Evolutionary conservation across 2,329 filamentous ascomycete genomes (phyloP), one percentile per base, ranked within the genome.

Genomic region (Fusarium sp.): DNA sequence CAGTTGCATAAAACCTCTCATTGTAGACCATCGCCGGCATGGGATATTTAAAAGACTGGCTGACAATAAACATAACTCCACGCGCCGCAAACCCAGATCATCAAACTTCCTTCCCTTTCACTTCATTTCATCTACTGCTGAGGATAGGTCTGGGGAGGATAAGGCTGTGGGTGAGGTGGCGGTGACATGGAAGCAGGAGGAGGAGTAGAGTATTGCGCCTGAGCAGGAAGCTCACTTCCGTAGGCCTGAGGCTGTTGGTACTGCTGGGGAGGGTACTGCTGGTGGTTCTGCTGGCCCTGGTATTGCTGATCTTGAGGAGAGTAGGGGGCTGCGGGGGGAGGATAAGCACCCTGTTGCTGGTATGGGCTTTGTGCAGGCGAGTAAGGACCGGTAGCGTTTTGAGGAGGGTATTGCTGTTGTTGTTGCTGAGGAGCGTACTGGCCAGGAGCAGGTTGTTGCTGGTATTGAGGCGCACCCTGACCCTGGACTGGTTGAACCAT

Each of bases 311-410:
- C 69, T 43, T 72, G 74, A 1, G 74, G 69, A 23, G 74, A 63
- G 31, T 75, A 74, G 13, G 66, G 47, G 4, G 65, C 48, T 12
- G 62, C 42, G 9, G 74, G 72, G 26, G 73, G 67, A 18, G 73
- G 70, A 33, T 76, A 78, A 4, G 70, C 65, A 16, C 74, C 53
- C 38, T 75, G 69, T 54, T 73, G 74, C 59, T 77, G 73, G 57
- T 77, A 76, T 18, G 76, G 73, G 69, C 73, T 75, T 29, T 72
- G 74, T 0, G 69, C 26, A 20, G 73, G 73, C 21, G 70, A 69
- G 48, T 71, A 74, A 16, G 63, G 60, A 46, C 53, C 37, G 20
- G 62, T 43, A 5, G 66, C 53, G 15, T 39, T 35, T 9, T 73
- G 69, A 5, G 66, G 62, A 53, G 58, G 37, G 16, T 68, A 63